phyloP scores from a whole-genome alignment of 192 early-diverging fungal genomes.

The Rhizoclosmatium sp. region DNA sequence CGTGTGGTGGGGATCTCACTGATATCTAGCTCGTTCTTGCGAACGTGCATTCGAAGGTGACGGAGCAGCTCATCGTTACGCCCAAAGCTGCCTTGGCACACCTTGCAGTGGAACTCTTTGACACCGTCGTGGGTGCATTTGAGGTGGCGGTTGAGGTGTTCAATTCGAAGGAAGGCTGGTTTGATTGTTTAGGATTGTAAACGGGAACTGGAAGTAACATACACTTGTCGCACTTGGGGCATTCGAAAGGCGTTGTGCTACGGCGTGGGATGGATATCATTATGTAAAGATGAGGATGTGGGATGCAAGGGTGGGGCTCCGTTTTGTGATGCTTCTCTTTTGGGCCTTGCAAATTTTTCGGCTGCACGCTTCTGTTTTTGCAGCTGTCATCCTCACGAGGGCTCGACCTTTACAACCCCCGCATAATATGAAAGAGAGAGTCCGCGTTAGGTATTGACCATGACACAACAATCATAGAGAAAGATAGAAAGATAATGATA shows the following conservation, averaged over 20 bases:
- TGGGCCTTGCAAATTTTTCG: no score
- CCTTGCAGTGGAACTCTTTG: slow-evolving; percentile 16
- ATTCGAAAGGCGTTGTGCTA: background rate
- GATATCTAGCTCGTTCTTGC: background rate
- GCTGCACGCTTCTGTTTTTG: no score
- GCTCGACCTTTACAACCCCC: no score
- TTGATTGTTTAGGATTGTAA: background rate
- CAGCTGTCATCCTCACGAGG: no score
- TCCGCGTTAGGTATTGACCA: no score
- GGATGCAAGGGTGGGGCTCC: no score
- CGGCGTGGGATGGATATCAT: no score
- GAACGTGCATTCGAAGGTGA: slow-evolving; percentile 26
- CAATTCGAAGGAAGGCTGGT: slow-evolving; percentile 5
- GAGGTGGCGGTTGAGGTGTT: slow-evolving; percentile 27
- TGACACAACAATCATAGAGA: no score
- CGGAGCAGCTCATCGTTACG: slow-evolving; percentile 26
- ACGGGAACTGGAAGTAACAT: background rate
- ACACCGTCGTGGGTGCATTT: slow-evolving; percentile 6
- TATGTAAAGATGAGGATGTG: no score
- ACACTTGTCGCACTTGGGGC: background rate
- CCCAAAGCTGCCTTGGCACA: slow-evolving; percentile 1
- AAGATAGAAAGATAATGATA: no score
- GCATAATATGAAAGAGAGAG: no score
- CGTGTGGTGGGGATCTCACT: background rate
- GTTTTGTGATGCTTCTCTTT: no score